Conservation (phyloP, 805 yeast genomes). For the Wickerhamiella hasegawae region DNA sequence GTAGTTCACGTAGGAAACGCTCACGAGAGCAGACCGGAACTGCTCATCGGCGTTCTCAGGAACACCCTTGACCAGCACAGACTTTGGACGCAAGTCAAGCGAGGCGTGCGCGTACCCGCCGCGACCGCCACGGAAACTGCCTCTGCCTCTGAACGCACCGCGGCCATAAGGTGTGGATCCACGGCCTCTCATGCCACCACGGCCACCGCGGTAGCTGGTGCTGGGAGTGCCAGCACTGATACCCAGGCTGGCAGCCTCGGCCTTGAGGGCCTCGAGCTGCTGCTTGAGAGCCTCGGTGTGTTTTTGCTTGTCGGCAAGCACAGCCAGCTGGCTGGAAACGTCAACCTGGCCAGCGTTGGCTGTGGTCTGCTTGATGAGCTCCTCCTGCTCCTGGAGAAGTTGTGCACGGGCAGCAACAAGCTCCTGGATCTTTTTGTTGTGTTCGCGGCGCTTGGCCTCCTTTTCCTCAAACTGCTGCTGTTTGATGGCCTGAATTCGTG, state of each 20-base stretch:
- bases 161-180: constrained; percentile 8
- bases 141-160: constrained; percentile 13
- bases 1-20: constrained; percentile 10
- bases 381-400: constrained; percentile 24
- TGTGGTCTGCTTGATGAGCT: constrained; percentile 21
- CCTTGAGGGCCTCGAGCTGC: constrained; percentile 20
- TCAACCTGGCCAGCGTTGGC: constrained; percentile 12
- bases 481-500: constrained; percentile 24
- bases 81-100: constrained; percentile 26
- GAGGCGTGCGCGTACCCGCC: constrained; percentile 16
- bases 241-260: constrained; percentile 10
- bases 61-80: constrained; percentile 21
- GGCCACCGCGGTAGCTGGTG: constrained; percentile 15
- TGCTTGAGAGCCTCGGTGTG: constrained; percentile 18
- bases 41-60: constrained; percentile 20
- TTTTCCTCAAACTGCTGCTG: constrained; percentile 29
- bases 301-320: constrained; percentile 9
- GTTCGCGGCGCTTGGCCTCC: constrained; percentile 21
- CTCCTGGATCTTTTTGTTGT: constrained; percentile 21
- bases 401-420: constrained; percentile 23
- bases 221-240: constrained; percentile 3
- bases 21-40: constrained; percentile 18
- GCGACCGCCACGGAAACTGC: constrained; percentile 13
- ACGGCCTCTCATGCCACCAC: constrained; percentile 6
- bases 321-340: constrained; percentile 4